These are phyloP conservation scores for Alternaria dauci DNA, from an alignment of 2,329 filamentous ascomycete species.

Conservation along the genomic window DNA sequence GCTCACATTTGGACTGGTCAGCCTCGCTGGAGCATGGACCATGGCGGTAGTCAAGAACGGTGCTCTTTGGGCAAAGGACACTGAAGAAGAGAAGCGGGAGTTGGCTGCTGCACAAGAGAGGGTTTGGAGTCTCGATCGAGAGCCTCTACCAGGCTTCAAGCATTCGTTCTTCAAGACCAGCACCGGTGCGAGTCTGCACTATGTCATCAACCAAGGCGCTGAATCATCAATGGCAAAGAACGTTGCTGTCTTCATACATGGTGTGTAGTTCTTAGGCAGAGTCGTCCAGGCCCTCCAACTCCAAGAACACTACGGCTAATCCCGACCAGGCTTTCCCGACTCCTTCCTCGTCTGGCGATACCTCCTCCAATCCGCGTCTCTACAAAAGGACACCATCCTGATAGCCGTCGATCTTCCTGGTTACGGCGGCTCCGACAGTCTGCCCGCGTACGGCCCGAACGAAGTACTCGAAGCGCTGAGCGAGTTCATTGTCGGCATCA, in stretches of 20 bases:
- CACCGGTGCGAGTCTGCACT: slow-evolving; percentile 63
- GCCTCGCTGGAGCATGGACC: slow-evolving; percentile 30
- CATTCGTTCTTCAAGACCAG: slow-evolving; percentile 62
- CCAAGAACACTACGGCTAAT: neutral
- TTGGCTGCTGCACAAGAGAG: slow-evolving; percentile 57
- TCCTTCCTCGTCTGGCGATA: slow-evolving; percentile 64
- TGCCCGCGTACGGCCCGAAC: slow-evolving; percentile 60
- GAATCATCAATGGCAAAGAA: slow-evolving; percentile 35
- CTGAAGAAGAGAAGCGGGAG: slow-evolving; percentile 34
- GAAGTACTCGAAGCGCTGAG: slow-evolving; percentile 62
- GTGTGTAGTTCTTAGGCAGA: slow-evolving; percentile 15
- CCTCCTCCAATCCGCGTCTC: slow-evolving; percentile 54
- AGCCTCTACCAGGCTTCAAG: slow-evolving; percentile 55
- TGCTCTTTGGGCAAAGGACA: slow-evolving; percentile 38
- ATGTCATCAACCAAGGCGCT: slow-evolving; percentile 54
- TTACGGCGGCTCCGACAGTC: slow-evolving; percentile 65
- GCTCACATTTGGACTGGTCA: slow-evolving; percentile 45
- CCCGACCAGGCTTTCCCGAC: slow-evolving; percentile 62
- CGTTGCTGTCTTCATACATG: slow-evolving; percentile 65
- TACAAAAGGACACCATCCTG: slow-evolving; percentile 53
- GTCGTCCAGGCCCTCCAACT: neutral
- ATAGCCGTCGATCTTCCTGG: slow-evolving; percentile 67
- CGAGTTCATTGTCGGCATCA: slow-evolving; percentile 62
- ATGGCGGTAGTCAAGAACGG: slow-evolving; percentile 38
- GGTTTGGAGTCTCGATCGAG: slow-evolving; percentile 63